Evolutionary conservation across 371 early-diverging fungal species (phyloP).

Genomic region (Apophysomyces ossiformis): DNA sequence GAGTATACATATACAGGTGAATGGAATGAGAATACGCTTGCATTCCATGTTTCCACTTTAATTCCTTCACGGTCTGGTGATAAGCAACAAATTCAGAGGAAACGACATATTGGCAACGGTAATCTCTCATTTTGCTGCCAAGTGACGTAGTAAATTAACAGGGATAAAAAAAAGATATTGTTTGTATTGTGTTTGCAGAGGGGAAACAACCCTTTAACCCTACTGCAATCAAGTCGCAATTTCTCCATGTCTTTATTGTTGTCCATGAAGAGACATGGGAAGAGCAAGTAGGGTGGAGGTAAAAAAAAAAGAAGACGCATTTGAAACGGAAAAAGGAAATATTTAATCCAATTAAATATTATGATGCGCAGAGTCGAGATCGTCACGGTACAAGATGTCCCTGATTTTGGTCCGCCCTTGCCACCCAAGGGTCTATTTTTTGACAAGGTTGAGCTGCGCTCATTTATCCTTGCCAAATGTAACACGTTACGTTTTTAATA

Average conservation of each 20-base stretch:
- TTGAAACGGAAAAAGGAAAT: slow-evolving; percentile 3
- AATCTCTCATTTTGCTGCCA: slow-evolving; percentile 4
- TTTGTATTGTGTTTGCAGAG: slow-evolving; percentile 71
- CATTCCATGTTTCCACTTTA: slow-evolving; percentile 82
- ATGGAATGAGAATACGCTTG: slow-evolving; percentile 78
- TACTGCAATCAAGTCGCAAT: slow-evolving; percentile 68
- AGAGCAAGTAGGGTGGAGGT: slow-evolving; percentile 37
- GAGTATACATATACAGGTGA: slow-evolving; percentile 71
- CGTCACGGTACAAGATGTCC: slow-evolving; percentile 63
- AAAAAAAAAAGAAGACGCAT: background rate
- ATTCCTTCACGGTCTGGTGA: slow-evolving; percentile 73
- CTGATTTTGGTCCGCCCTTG: slow-evolving; percentile 65
- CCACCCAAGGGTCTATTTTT: slow-evolving; percentile 66
- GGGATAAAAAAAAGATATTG: slow-evolving; percentile 55
- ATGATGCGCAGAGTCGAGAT: slow-evolving; percentile 45
- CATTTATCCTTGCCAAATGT: slow-evolving; percentile 55
- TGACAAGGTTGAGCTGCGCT: slow-evolving; percentile 47
- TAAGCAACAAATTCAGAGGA: slow-evolving; percentile 79
- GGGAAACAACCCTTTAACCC: slow-evolving; percentile 66
- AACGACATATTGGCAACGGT: slow-evolving; percentile 85
- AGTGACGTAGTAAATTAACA: background rate
- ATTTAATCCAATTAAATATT: background rate
- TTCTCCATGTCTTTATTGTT: slow-evolving; percentile 71
- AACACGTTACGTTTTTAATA: slow-evolving; percentile 25
- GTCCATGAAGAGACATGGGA: slow-evolving; percentile 51